Evolutionary conservation across 192 early-diverging fungal genomes (phyloP), one percentile per base, ranked within the genome.

Genomic region (Coemansia asiatica): DNA sequence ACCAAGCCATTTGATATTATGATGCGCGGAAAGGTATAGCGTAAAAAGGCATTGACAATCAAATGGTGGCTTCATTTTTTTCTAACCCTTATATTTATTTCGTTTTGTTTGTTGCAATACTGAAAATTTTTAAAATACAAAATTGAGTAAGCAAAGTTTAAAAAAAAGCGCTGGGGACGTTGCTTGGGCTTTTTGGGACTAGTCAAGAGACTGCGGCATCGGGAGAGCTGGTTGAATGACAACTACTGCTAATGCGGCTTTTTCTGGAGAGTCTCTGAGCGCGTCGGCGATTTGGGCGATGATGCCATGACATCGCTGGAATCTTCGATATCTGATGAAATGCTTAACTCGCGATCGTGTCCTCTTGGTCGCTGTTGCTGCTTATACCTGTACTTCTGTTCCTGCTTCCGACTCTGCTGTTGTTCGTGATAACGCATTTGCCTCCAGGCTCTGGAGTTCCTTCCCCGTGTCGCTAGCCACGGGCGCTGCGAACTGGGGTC

Each of bases 371-470:
- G 18, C 46, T 58, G 56, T 8, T 35, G 47, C 62, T 59, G 18
- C 57, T 60, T 10, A 57, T 19, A 57, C 60, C 60, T 21, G 55
- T 60, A 27, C 55, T 56, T 44, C 60, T 22, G 26, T 16, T 10
- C 16, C 10, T 10, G 26, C 2, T n/a, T 36, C 56, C 23, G 53
- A 23, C 26, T 28, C 10, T 27, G 58, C 38, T 23, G 36, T 10
- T 40, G 70, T 49, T 69, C 63, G 15, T 40, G 59, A 19, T 70
- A 67, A 21, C 63, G 66, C 72, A 71, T 71, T 40, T 74, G 68
- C 6, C 77, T 71, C 77, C 77, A 80, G 18, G 72, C 77, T 2
- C 77, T 48, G 13, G 77, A 69, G 61, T 71, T 72, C 15, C 62
- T 68, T 59, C 66, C 63, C n/a, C 54, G 65, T 4, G 51, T 36